These are phyloP conservation scores for Exophiala sp. DNA, from an alignment of 2,329 filamentous ascomycete genomes.

Conservation along the genomic window DNA sequence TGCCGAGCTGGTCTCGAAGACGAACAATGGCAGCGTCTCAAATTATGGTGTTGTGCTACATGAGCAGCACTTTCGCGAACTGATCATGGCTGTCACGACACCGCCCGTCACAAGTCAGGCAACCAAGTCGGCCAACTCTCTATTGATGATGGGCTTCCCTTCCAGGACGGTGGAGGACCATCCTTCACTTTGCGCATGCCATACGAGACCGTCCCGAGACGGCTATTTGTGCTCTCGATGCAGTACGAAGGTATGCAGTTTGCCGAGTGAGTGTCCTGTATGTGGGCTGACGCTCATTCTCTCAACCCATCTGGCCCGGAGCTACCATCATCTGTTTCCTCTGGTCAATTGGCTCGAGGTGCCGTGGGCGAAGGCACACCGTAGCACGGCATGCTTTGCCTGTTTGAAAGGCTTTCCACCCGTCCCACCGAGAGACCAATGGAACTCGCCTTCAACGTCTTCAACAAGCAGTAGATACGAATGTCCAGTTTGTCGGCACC, in stretches of 20 bases:
- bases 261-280: conserved; percentile 86
- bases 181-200: conserved; percentile 82
- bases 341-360: conserved; percentile 89
- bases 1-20: conserved; percentile 79
- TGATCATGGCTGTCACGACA: conserved; percentile 84
- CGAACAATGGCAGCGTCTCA: conserved; percentile 69
- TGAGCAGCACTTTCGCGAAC: conserved; percentile 80
- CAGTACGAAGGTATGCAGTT: conserved; percentile 78
- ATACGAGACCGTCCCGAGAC: conserved; percentile 74
- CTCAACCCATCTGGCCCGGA: conserved; percentile 87
- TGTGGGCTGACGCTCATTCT: conserved; percentile 91
- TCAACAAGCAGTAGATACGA: conserved; percentile 61
- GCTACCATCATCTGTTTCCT: conserved; percentile 89
- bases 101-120: conserved; percentile 70
- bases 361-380: conserved; percentile 68
- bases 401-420: conserved; percentile 71
- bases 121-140: conserved; percentile 47
- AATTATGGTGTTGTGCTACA: conserved; percentile 83
- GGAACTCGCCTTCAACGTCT: conserved; percentile 30
- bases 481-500: conserved; percentile 78
- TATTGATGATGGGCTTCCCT: conserved; percentile 98
- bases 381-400: conserved; percentile 67
- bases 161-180: conserved; percentile 71
- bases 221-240: conserved; percentile 92
- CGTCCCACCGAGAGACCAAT: conserved; percentile 39